Percentiles rank a stretch among this genome's conserved stretches.
Evolutionary conservation across 768 basidiomycete genomes (phyloP).

Genomic region (Boletus edulis): DNA sequence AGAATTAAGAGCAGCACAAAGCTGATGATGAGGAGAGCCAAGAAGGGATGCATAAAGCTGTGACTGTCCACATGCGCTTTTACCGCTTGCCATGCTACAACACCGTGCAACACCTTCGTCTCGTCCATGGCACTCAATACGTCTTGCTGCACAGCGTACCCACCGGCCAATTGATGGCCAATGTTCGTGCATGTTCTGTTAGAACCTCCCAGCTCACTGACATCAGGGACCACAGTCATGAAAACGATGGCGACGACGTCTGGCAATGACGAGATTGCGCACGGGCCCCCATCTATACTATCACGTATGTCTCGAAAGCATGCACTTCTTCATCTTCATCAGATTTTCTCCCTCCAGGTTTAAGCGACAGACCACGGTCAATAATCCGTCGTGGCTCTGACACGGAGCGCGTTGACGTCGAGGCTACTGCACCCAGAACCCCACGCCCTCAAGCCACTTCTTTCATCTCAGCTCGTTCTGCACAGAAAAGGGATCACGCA

Average conservation of each 20-base stretch:
- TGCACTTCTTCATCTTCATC: not conserved
- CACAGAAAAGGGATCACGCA: slow-evolving; percentile 20
- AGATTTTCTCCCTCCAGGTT: slow-evolving; percentile 10
- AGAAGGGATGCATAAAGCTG: slow-evolving; percentile 41
- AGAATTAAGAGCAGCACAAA: slow-evolving; percentile 70
- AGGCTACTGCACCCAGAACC: not conserved
- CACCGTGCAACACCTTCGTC: slow-evolving; percentile 4
- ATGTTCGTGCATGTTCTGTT: not conserved
- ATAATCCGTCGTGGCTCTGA: slow-evolving; percentile 1
- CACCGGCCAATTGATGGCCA: not conserved
- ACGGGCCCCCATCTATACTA: slow-evolving; percentile 7
- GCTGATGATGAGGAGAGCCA: slow-evolving; percentile 64
- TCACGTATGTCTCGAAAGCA: slow-evolving; percentile 21
- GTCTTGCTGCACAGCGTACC: slow-evolving; percentile 7
- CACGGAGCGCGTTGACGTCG: not conserved
- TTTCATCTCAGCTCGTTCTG: slow-evolving; percentile 22
- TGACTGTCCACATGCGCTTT: slow-evolving; percentile 1
- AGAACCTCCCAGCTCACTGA: slow-evolving; percentile 2
- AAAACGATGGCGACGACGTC: not conserved
- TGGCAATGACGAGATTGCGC: not conserved
- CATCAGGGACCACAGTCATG: not conserved
- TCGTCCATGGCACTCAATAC: slow-evolving; percentile 5
- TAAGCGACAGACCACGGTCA: slow-evolving; percentile 10
- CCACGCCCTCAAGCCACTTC: slow-evolving; percentile 11
- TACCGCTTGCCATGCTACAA: slow-evolving; percentile 16